A percentile compares a stretch with the other conserved stretches of the same genome.
These are phyloP conservation scores for Saturnispora hagleri DNA, from an alignment of 805 yeast species.

Conservation along the genomic window DNA sequence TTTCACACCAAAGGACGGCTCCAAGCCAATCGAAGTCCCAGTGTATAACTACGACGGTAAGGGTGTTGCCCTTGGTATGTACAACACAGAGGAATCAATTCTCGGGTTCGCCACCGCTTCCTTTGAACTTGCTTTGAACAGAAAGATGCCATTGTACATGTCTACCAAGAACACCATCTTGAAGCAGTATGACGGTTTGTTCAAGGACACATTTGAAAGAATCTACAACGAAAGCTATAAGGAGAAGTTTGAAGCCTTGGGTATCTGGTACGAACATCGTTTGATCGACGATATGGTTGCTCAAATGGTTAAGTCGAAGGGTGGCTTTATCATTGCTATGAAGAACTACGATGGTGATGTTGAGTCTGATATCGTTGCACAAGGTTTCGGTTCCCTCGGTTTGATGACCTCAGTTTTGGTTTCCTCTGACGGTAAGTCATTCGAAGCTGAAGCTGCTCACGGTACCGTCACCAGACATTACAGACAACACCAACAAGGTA, in stretches of 20 bases:
- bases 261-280: slow-evolving; percentile 96
- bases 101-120: slow-evolving; percentile 88
- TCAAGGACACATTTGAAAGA: slow-evolving; percentile 86
- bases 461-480: slow-evolving; percentile 97
- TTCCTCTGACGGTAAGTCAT: slow-evolving; percentile 94
- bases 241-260: slow-evolving; percentile 58
- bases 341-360: slow-evolving; percentile 98
- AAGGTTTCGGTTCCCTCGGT: slow-evolving; percentile 95
- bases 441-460: slow-evolving; percentile 97
- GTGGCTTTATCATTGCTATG: slow-evolving; percentile 92
- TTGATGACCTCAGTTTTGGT: slow-evolving; percentile 95
- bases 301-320: slow-evolving; percentile 92
- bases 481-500: slow-evolving; percentile 93
- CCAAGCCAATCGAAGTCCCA: slow-evolving; percentile 42
- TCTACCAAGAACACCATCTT: slow-evolving; percentile 93
- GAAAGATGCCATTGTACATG: slow-evolving; percentile 72
- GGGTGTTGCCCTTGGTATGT: slow-evolving; percentile 88
- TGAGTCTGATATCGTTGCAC: slow-evolving; percentile 93
- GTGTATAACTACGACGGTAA: slow-evolving; percentile 63
- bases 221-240: slow-evolving; percentile 67
- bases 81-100: slow-evolving; percentile 90
- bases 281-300: slow-evolving; percentile 98
- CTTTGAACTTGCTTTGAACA: slow-evolving; percentile 74
- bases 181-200: slow-evolving; percentile 89
- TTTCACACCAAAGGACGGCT: slow-evolving; percentile 63